A percentile compares a stretch with the other conserved stretches of the same genome.
These are phyloP conservation scores for Salix arbutifolia DNA, from an alignment of 345 rosid species.

Conservation along the genomic window DNA sequence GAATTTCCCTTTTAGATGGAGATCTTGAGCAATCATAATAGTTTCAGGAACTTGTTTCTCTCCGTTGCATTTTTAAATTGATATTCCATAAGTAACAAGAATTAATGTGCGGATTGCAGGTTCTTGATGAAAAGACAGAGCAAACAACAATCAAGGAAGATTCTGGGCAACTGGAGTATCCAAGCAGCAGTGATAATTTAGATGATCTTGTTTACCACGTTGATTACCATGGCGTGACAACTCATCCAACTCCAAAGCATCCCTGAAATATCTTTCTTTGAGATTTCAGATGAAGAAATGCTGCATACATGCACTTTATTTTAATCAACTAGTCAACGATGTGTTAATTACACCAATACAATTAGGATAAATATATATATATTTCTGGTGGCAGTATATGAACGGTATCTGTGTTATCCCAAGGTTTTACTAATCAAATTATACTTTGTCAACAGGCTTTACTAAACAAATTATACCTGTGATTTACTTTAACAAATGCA, in stretches of 20 bases:
- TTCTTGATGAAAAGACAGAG: constrained; percentile 15
- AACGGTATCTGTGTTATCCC: background rate
- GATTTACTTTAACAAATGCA: background rate
- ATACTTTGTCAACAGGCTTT: background rate
- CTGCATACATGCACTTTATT: background rate
- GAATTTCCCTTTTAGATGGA: background rate
- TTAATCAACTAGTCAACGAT: background rate
- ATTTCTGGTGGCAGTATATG: background rate
- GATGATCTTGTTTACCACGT: constrained; percentile 39
- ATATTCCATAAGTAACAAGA: background rate
- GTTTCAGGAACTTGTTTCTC: background rate
- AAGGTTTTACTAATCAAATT: background rate
- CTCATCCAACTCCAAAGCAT: constrained; percentile 62
- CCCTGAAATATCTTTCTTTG: constrained; percentile 21
- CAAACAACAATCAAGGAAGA: background rate
- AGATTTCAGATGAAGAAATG: background rate
- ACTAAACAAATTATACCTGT: background rate
- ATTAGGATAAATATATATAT: background rate
- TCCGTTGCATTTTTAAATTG: background rate
- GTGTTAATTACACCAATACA: background rate
- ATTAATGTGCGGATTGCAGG: constrained; percentile 22
- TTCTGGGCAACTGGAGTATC: background rate
- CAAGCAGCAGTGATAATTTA: background rate
- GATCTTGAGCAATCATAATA: no score
- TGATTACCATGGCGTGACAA: constrained; percentile 54